Evolutionary conservation across 805 yeast species (phyloP).

Genomic region (Wickerhamomyces strasburgensis): DNA sequence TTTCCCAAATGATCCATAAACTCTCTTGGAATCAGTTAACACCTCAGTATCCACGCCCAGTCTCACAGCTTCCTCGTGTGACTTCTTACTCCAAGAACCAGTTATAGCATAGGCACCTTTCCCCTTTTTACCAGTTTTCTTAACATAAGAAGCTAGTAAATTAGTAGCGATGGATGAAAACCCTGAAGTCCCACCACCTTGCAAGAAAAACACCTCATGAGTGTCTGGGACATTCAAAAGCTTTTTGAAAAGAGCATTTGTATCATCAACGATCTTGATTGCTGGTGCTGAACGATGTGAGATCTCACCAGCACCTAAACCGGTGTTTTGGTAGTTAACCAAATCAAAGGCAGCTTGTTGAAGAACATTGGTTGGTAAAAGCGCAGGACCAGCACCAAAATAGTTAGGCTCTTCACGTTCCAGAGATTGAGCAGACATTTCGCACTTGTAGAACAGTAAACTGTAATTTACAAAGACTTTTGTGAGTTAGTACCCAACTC

Average conservation of each 20-base stretch:
- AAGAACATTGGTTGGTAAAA: slow-evolving; percentile 76
- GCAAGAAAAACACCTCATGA: slow-evolving; percentile 90
- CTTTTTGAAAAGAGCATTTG: slow-evolving; percentile 62
- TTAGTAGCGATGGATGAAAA: slow-evolving; percentile 86
- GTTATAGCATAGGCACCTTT: slow-evolving; percentile 83
- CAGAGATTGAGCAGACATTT: slow-evolving; percentile 26
- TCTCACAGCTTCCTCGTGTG: slow-evolving; percentile 81
- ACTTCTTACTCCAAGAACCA: slow-evolving; percentile 91
- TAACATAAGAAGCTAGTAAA: slow-evolving; percentile 68
- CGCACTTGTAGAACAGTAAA: too few relatives aligned
- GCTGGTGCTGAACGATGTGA: slow-evolving; percentile 93
- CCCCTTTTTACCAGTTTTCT: slow-evolving; percentile 69
- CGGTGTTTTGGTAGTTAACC: slow-evolving; percentile 60
- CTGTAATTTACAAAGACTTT: too few relatives aligned
- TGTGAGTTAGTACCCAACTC: too few relatives aligned
- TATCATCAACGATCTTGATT: slow-evolving; percentile 63
- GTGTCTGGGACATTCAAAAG: slow-evolving; percentile 79
- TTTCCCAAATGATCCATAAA: slow-evolving; percentile 51
- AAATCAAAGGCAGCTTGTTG: slow-evolving; percentile 86
- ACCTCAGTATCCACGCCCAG: slow-evolving; percentile 72
- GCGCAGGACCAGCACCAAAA: slow-evolving; percentile 99
- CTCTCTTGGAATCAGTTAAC: slow-evolving; percentile 58
- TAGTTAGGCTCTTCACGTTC: slow-evolving; percentile 71
- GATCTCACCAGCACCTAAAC: slow-evolving; percentile 91
- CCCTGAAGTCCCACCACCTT: slow-evolving; percentile 98